A percentile compares a stretch with the other conserved stretches of the same genome.
Evolutionary conservation across 2,329 filamentous ascomycete species (phyloP).

Genomic region (Nemania sp.): DNA sequence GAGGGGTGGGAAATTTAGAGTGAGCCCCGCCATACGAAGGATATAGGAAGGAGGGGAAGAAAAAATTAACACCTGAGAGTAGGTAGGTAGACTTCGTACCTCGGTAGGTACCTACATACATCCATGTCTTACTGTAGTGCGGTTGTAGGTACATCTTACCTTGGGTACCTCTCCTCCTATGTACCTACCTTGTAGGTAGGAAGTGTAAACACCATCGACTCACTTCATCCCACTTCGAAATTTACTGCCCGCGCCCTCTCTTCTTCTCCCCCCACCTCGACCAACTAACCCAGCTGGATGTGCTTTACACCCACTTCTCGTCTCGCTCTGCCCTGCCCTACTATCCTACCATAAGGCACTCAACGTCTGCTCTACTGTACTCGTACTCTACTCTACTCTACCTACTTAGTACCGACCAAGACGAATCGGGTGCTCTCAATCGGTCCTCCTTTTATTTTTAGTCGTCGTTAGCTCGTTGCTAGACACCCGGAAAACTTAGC

Average conservation of each 20-base stretch:
- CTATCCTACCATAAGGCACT: too few relatives aligned
- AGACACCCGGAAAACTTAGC: background rate
- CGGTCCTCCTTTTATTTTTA: slow-evolving; percentile 9
- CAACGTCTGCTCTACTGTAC: too few relatives aligned
- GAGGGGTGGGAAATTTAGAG: background rate
- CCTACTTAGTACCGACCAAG: slow-evolving; percentile 15
- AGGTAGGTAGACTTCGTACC: background rate
- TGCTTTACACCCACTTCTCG: slow-evolving; percentile 11
- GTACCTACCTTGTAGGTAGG: too few relatives aligned
- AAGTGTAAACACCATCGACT: slow-evolving; percentile 1
- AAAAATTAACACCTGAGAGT: slow-evolving; percentile 12
- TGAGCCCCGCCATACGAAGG: slow-evolving; percentile 25
- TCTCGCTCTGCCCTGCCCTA: slow-evolving; percentile 2
- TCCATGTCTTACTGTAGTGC: too few relatives aligned
- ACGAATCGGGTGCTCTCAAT: slow-evolving; percentile 12
- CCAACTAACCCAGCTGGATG: background rate
- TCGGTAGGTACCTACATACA: background rate
- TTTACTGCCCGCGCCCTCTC: slow-evolving; percentile 3
- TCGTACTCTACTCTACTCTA: slow-evolving; percentile 2
- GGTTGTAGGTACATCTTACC: too few relatives aligned
- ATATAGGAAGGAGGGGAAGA: slow-evolving; percentile 22
- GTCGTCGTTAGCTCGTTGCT: slow-evolving; percentile 19
- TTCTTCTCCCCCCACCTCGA: slow-evolving; percentile 14
- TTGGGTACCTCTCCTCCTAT: too few relatives aligned
- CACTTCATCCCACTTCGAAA: slow-evolving; percentile 23